phyloP scores from a whole-genome alignment of 2,329 filamentous ascomycete species.

The Ambrosiella xylebori region DNA sequence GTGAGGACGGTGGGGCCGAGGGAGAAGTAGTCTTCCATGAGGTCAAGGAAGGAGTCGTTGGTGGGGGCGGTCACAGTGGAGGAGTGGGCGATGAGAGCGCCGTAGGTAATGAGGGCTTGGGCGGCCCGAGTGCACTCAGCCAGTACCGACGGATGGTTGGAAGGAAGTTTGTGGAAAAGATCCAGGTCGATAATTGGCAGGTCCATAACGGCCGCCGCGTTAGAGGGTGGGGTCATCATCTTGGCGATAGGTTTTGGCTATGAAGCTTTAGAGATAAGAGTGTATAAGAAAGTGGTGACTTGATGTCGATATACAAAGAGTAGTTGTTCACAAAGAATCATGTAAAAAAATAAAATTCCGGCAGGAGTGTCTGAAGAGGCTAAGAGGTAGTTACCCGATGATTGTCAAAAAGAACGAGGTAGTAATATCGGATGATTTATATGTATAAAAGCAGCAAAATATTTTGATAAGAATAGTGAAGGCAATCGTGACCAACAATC shows the following conservation, averaged over 20 bases:
- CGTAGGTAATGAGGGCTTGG: slow-evolving; percentile 39
- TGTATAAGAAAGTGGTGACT: neutral
- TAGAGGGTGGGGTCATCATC: neutral
- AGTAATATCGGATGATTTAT: neutral
- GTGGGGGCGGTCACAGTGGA: slow-evolving; percentile 37
- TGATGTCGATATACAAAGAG: neutral
- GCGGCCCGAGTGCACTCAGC: slow-evolving; percentile 38
- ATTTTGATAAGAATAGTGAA: neutral
- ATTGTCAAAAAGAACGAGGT: neutral
- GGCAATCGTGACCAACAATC: neutral
- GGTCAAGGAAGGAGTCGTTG: slow-evolving; percentile 40
- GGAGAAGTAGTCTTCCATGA: slow-evolving; percentile 48
- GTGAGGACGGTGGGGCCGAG: slow-evolving; percentile 31
- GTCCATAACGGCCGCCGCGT: slow-evolving; percentile 27
- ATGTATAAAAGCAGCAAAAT: neutral
- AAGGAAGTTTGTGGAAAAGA: slow-evolving; percentile 30
- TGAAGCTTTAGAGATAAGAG: neutral
- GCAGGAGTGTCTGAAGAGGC: no score
- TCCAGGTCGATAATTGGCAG: slow-evolving; percentile 43
- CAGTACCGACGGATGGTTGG: slow-evolving; percentile 26
- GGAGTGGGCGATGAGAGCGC: slow-evolving; percentile 42
- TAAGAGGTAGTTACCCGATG: neutral
- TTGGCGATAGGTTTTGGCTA: neutral
- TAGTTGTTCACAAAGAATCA: neutral
- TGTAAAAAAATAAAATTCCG: no score